phyloP scores from a whole-genome alignment of 1,139 yeast species.

The Yamadazyma pseudoaaseri region DNA sequence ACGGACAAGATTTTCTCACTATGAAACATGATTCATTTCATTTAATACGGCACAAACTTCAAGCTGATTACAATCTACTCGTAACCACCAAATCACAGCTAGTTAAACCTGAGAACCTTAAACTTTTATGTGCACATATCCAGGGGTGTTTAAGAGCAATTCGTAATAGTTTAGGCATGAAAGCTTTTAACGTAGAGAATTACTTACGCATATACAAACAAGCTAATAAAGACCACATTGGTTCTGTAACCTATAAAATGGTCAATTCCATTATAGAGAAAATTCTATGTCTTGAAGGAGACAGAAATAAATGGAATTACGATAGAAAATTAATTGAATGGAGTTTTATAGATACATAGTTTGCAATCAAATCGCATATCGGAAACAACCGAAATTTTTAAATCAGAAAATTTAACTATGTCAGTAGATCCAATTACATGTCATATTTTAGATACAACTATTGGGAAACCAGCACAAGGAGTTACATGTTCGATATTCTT shows the following conservation, averaged over 20 bases:
- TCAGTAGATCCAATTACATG: conserved; percentile 69
- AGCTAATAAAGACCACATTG: conserved; percentile 8
- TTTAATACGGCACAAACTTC: conserved; percentile 28
- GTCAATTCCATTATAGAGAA: conserved; percentile 28
- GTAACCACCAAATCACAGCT: conserved; percentile 23
- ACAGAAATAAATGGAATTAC: conserved; percentile 24
- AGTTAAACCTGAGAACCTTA: conserved; percentile 18
- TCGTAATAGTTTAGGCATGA: conserved; percentile 6
- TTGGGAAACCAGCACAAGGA: conserved; percentile 73
- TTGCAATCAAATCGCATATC: conserved; percentile 4
- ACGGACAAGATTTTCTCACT: conserved; percentile 5
- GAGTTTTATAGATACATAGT: conserved; percentile 11
- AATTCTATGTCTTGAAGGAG: conserved; percentile 20
- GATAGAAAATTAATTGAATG: conserved; percentile 20
- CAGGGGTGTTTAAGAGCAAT: conserved; percentile 16
- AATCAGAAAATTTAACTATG: too few species aligned
- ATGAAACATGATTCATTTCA: conserved; percentile 27
- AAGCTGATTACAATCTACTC: conserved; percentile 20
- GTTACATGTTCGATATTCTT: conserved; percentile 61
- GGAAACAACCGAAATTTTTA: conserved; percentile 5
- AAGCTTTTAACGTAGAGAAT: conserved; percentile 14
- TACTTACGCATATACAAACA: conserved; percentile 12
- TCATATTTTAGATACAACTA: conserved; percentile 82
- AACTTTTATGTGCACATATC: conserved; percentile 16
- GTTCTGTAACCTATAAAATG: conserved; percentile 19